These are phyloP conservation scores for Oryza meridionalis DNA, from an alignment of 176 grass and related monocot genomes.

Conservation along the genomic window DNA sequence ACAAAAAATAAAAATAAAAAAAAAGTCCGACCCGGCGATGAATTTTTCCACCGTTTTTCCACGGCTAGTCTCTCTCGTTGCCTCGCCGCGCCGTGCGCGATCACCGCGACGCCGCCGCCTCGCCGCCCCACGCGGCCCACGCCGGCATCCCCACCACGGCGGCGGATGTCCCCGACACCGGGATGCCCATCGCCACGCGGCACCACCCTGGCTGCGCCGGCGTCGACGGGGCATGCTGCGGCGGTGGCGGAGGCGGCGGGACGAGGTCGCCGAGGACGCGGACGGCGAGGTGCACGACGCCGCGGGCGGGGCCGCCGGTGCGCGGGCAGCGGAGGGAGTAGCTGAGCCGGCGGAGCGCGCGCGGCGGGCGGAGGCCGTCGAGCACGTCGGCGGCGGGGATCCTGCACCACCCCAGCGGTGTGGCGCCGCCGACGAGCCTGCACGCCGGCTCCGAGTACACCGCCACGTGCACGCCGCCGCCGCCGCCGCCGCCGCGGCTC, in stretches of 20 bases:
- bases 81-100: neutral
- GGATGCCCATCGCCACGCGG: conserved; percentile 76
- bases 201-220: conserved; percentile 60
- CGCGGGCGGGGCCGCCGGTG: conserved; percentile 33
- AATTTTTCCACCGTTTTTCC: conserved; percentile 42
- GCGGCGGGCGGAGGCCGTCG: conserved; percentile 69
- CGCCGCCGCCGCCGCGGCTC: conserved; percentile 4
- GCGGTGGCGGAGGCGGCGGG: neutral
- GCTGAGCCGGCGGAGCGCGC: conserved; percentile 76
- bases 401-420: conserved; percentile 72
- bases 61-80: conserved; percentile 18
- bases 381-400: conserved; percentile 64
- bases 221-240: neutral
- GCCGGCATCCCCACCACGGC: conserved; percentile 47
- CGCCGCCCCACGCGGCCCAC: conserved; percentile 34
- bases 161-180: conserved; percentile 43
- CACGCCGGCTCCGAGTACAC: conserved; percentile 55
- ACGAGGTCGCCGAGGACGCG: conserved; percentile 59
- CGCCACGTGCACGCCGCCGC: conserved; percentile 44
- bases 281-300: conserved; percentile 76
- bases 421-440: conserved; percentile 40
- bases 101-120: conserved; percentile 33
- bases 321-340: conserved; percentile 66
- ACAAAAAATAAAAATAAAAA: neutral
- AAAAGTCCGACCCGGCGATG: neutral